A percentile compares a stretch with the other conserved stretches of the same genome.
Conservation (phyloP, 345 rosid species). For the Corchorus capsularis region DNA sequence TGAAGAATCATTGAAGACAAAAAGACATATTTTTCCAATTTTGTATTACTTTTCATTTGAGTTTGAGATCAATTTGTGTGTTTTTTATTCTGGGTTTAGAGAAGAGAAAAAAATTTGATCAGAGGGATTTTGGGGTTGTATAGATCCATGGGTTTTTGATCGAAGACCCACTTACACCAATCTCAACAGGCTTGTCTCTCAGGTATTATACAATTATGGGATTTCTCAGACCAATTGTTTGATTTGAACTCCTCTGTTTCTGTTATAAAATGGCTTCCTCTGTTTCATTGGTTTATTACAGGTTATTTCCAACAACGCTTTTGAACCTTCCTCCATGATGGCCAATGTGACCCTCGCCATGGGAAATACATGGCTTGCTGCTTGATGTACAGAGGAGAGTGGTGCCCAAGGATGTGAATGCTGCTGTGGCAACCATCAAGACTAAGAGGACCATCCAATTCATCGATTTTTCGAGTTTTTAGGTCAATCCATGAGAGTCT, state of each 20-base stretch:
- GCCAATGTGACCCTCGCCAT: slow-evolving; percentile 76
- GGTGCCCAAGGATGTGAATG: slow-evolving; percentile 75
- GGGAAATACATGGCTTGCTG: slow-evolving; percentile 86
- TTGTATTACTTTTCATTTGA: no score
- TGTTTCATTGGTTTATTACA: slow-evolving; percentile 12
- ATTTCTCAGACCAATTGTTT: neutral
- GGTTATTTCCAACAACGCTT: slow-evolving; percentile 64
- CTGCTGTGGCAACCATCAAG: slow-evolving; percentile 74
- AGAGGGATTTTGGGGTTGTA: no score
- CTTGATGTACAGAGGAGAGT: slow-evolving; percentile 82
- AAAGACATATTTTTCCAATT: no score
- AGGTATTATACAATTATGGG: slow-evolving; percentile 13
- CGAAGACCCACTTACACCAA: slow-evolving; percentile 36
- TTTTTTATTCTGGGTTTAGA: no score
- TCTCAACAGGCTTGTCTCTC: slow-evolving; percentile 32
- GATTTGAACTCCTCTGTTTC: no score
- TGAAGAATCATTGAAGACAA: no score
- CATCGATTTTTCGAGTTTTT: no score
- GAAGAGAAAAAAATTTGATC: no score
- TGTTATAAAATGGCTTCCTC: no score
- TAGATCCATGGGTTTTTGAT: neutral
- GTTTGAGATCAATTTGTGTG: no score
- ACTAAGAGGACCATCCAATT: slow-evolving; percentile 72
- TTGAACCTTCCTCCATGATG: slow-evolving; percentile 52
- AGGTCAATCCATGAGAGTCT: no score